Conservation (phyloP, 2,329 filamentous ascomycete species). For the Neoscytalidium dimidiatum region DNA sequence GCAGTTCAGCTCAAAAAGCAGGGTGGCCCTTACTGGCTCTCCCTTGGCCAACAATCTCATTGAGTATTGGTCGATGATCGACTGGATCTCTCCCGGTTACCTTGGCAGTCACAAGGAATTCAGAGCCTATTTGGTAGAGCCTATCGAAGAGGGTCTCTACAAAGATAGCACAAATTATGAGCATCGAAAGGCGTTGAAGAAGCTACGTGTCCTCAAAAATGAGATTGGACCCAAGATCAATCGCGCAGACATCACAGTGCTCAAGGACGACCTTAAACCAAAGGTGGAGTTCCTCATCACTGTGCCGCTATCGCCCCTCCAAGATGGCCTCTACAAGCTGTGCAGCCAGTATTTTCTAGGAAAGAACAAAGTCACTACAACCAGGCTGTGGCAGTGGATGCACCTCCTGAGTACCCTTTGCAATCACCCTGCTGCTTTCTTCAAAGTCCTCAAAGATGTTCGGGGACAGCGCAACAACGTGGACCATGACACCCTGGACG, state of each 20-base stretch:
- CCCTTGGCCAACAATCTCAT: conserved; percentile 81
- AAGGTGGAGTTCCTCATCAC: conserved; percentile 84
- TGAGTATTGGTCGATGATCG: conserved; percentile 85
- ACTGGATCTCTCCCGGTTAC: conserved; percentile 82
- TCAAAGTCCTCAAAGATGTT: conserved; percentile 26
- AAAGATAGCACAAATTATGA: conserved; percentile 60
- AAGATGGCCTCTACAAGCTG: conserved; percentile 63
- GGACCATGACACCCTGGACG: background rate
- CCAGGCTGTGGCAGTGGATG: conserved; percentile 58
- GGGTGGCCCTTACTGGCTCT: conserved; percentile 84
- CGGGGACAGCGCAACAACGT: background rate
- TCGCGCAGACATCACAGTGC: conserved; percentile 68
- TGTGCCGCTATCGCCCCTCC: conserved; percentile 67
- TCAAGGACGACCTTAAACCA: conserved; percentile 67
- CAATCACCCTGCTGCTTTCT: conserved; percentile 59
- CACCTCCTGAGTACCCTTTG: conserved; percentile 55
- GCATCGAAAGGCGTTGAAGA: conserved; percentile 63
- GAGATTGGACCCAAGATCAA: conserved; percentile 78
- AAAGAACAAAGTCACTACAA: conserved; percentile 35
- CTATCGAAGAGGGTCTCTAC: conserved; percentile 73
- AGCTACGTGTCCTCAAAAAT: conserved; percentile 69
- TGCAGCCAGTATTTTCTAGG: conserved; percentile 48
- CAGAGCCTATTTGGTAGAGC: conserved; percentile 65
- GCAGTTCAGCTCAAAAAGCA: conserved; percentile 65
- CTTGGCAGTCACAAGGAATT: conserved; percentile 72